A percentile compares a stretch with the other conserved stretches of the same genome.
These are phyloP conservation scores for Colletotrichum cuscutae DNA, from an alignment of 2,329 filamentous ascomycete species.

Conservation along the genomic window DNA sequence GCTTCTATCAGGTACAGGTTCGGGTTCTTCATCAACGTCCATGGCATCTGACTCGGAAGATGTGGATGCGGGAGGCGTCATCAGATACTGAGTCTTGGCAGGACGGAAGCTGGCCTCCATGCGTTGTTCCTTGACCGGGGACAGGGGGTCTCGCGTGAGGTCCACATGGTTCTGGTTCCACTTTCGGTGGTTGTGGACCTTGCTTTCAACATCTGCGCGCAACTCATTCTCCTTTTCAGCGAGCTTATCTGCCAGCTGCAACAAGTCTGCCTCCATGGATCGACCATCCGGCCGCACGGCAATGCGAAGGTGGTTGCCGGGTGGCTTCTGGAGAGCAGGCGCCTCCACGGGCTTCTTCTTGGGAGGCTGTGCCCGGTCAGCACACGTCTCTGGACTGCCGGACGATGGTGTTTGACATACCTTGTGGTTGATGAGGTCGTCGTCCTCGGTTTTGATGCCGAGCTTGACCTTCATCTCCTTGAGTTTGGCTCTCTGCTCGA, in stretches of 20 bases:
- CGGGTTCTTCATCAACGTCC: constrained; percentile 62
- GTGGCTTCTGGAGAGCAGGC: constrained; percentile 69
- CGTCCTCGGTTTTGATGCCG: constrained; percentile 91
- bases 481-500: constrained; percentile 82
- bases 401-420: constrained; percentile 56
- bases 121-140: constrained; percentile 75
- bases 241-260: constrained; percentile 79
- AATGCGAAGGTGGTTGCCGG: constrained; percentile 74
- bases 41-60: constrained; percentile 60
- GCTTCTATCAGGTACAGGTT: constrained; percentile 44
- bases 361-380: constrained; percentile 65
- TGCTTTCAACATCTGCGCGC: constrained; percentile 83
- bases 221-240: constrained; percentile 86
- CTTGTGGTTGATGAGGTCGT: constrained; percentile 95
- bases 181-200: constrained; percentile 86
- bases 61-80: constrained; percentile 71
- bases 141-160: constrained; percentile 85
- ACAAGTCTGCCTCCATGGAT: constrained; percentile 80
- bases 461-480: constrained; percentile 91
- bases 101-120: constrained; percentile 74
- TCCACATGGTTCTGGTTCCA: constrained; percentile 95
- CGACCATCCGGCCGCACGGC: constrained; percentile 77
- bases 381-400: constrained; percentile 39
- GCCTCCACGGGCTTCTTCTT: constrained; percentile 75
- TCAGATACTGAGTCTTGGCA: constrained; percentile 76